Evolutionary conservation across 306 rosid species (phyloP).

Genomic region (Herpetospermum pedunculosum): DNA sequence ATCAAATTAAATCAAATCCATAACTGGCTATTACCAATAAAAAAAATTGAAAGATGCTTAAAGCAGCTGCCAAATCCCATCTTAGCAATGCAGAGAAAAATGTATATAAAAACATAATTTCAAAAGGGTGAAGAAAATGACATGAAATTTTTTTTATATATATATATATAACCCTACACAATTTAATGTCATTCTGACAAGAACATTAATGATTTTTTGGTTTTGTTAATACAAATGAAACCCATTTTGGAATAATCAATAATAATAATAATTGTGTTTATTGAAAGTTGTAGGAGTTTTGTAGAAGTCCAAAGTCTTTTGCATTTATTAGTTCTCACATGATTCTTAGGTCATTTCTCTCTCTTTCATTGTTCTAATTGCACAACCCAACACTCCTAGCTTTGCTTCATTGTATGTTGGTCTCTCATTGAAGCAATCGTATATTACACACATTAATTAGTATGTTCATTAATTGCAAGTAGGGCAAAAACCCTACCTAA

Average conservation of each 20-base stretch:
- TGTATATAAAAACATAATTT: not conserved
- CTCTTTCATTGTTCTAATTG: constrained; percentile 18
- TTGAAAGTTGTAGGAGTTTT: constrained; percentile 15
- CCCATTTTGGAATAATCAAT: constrained; percentile 18
- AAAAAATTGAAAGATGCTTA: constrained; percentile 7
- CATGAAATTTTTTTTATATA: constrained; percentile 14
- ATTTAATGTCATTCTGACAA: constrained; percentile 66
- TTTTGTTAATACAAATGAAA: constrained; percentile 38
- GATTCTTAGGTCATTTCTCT: constrained; percentile 24
- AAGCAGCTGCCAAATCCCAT: not conserved
- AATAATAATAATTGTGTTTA: not conserved
- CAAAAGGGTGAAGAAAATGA: not conserved
- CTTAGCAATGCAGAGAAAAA: not conserved
- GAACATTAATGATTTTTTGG: constrained; percentile 22
- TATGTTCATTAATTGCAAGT: not conserved
- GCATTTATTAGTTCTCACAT: constrained; percentile 65
- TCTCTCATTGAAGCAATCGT: constrained; percentile 14
- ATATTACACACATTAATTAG: not conserved
- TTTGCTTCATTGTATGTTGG: constrained; percentile 24
- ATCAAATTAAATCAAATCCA: constrained; percentile 1
- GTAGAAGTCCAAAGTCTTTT: constrained; percentile 19
- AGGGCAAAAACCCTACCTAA: not conserved
- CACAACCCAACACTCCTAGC: constrained; percentile 37
- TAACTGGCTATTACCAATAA: not conserved
- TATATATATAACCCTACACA: not conserved